phyloP scores from a whole-genome alignment of 2,329 filamentous ascomycete species.

The Remersonia thermophila region DNA sequence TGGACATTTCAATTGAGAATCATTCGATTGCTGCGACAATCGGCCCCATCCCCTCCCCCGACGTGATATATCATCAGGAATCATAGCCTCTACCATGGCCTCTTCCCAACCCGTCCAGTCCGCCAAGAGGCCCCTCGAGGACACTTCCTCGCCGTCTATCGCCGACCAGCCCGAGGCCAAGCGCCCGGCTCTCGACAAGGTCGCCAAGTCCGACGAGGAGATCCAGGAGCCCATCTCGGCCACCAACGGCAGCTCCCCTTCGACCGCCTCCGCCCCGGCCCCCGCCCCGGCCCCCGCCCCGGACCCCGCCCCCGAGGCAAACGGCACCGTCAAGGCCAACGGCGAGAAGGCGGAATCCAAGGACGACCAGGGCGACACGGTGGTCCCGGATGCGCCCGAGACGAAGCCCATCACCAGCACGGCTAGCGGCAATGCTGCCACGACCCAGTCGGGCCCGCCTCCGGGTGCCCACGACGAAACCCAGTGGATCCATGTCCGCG shows the following conservation, averaged over 20 bases:
- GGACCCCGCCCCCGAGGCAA: conserved; percentile 31
- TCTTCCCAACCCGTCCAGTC: conserved; percentile 57
- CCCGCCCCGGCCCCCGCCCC: conserved; percentile 18
- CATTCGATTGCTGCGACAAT: conserved; percentile 23
- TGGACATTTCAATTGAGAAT: conserved; percentile 35
- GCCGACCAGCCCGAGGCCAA: conserved; percentile 95
- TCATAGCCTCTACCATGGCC: conserved; percentile 53
- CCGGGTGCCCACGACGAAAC: conserved; percentile 70
- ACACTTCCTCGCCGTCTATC: conserved; percentile 86
- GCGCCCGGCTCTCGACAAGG: conserved; percentile 88
- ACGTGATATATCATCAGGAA: conserved; percentile 13
- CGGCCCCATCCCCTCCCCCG: conserved; percentile 24
- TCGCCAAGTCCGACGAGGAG: conserved; percentile 56
- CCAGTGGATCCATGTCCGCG: conserved; percentile 91
- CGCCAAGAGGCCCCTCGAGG: conserved; percentile 88
- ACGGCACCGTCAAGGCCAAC: conserved; percentile 38
- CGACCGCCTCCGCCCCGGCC: no score
- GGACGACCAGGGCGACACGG: conserved; percentile 55
- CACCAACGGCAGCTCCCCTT: conserved; percentile 25
- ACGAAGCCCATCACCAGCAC: conserved; percentile 35
- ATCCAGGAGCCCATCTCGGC: conserved; percentile 29
- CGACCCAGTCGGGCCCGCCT: conserved; percentile 30
- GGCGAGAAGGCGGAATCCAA: conserved; percentile 37
- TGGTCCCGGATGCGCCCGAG: conserved; percentile 52
- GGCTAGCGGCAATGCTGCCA: conserved; percentile 28